phyloP scores from a whole-genome alignment of 2,329 filamentous ascomycete genomes.

The Epichloe sylvatica region DNA sequence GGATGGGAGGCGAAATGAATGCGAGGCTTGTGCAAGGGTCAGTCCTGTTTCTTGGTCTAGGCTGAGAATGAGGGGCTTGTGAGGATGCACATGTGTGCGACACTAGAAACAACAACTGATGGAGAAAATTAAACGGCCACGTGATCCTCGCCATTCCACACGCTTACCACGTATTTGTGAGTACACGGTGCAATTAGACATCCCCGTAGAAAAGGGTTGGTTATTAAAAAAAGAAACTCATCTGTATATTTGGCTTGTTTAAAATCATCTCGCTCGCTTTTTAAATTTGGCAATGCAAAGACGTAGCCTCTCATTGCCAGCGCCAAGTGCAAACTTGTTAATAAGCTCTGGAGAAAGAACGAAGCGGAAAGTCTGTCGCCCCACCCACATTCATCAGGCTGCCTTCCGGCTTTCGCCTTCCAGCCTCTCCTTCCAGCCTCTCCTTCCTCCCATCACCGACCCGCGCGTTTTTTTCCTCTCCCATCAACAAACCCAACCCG shows the following conservation, averaged over 20 bases:
- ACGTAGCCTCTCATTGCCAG: too few relatives aligned
- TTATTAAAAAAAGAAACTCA: too few relatives aligned
- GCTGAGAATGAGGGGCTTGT: not conserved
- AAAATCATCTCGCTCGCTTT: too few relatives aligned
- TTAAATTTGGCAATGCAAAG: too few relatives aligned
- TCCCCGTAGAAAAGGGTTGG: too few relatives aligned
- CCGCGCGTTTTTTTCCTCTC: not conserved
- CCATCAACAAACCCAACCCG: constrained; percentile 1
- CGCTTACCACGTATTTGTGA: too few relatives aligned
- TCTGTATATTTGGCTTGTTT: too few relatives aligned
- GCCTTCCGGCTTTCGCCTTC: not conserved
- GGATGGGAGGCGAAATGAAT: not conserved
- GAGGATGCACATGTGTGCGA: too few relatives aligned
- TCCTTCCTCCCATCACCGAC: constrained; percentile 1
- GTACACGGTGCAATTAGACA: too few relatives aligned
- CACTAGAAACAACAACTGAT: too few relatives aligned
- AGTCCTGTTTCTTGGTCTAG: not conserved
- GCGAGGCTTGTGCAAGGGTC: not conserved
- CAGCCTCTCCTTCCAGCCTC: not conserved
- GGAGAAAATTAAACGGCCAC: too few relatives aligned
- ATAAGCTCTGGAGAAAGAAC: not conserved
- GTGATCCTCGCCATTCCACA: too few relatives aligned
- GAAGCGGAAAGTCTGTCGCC: not conserved
- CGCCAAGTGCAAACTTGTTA: not conserved
- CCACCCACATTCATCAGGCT: not conserved